Percentiles rank a stretch among this genome's conserved stretches.
Conservation (phyloP, 768 basidiomycete species). For the Fibroporia radiculosa region DNA sequence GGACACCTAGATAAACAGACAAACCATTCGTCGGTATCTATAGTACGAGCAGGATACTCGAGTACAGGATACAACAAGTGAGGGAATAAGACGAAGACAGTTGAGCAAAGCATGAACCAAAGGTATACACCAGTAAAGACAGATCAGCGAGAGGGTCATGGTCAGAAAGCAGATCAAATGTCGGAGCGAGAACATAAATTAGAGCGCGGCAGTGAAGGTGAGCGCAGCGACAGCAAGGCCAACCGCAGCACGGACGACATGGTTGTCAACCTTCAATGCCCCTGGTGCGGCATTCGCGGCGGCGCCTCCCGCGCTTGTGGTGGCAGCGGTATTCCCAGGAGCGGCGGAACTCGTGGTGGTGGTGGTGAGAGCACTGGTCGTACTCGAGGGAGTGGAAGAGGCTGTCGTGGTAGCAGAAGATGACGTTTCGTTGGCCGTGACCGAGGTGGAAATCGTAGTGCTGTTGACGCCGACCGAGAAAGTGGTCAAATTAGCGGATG, state of each 20-base stretch:
- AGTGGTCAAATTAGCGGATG: background rate
- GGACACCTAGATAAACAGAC: background rate
- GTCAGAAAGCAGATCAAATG: background rate
- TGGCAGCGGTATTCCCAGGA: background rate
- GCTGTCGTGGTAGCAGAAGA: background rate
- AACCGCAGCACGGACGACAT: constrained; percentile 13
- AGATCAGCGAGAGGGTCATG: background rate
- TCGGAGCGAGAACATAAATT: background rate
- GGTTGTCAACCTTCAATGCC: constrained; percentile 10
- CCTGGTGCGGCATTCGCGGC: constrained; percentile 2
- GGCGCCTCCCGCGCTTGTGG: background rate
- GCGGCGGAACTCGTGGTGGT: background rate
- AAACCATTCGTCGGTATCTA: background rate
- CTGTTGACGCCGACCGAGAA: constrained; percentile 1
- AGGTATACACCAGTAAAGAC: constrained; percentile 1
- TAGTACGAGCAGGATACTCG: background rate
- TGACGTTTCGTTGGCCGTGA: background rate
- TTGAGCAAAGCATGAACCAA: background rate
- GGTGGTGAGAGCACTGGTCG: constrained; percentile 3
- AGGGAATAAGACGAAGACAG: background rate
- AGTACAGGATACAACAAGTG: background rate
- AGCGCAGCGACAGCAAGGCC: constrained; percentile 17
- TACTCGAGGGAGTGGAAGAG: constrained; percentile 1
- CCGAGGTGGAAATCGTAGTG: background rate
- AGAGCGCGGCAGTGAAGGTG: constrained; percentile 17